phyloP scores from a whole-genome alignment of 2,329 filamentous ascomycete species.

The Trichoderma guizhouense region DNA sequence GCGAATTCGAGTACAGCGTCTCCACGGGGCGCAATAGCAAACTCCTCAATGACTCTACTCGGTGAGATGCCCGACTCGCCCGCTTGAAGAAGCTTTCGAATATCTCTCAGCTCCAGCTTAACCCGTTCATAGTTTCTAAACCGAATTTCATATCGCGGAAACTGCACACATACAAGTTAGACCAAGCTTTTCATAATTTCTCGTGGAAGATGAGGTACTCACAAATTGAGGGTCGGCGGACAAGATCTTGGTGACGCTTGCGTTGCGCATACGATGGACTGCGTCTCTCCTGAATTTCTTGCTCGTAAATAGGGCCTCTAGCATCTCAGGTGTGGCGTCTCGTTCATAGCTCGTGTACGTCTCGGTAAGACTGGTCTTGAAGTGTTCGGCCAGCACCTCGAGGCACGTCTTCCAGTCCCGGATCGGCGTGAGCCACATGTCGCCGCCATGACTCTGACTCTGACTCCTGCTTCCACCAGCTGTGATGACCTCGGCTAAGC shows the following conservation, averaged over 20 bases:
- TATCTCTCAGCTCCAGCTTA: slow-evolving; percentile 39
- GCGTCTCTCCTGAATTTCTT: slow-evolving; percentile 41
- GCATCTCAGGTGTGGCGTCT: slow-evolving; percentile 41
- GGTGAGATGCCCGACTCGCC: slow-evolving; percentile 41
- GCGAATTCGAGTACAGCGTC: slow-evolving; percentile 52
- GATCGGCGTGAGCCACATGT: slow-evolving; percentile 38
- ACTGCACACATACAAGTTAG: slow-evolving; percentile 25
- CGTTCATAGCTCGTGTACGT: slow-evolving; percentile 47
- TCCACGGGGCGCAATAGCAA: slow-evolving; percentile 42
- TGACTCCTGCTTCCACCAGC: slow-evolving; percentile 24
- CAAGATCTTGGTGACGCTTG: slow-evolving; percentile 41
- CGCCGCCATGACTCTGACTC: slow-evolving; percentile 23
- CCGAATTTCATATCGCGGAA: slow-evolving; percentile 45
- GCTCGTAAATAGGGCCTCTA: slow-evolving; percentile 42
- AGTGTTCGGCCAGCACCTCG: slow-evolving; percentile 40
- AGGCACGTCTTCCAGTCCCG: slow-evolving; percentile 45
- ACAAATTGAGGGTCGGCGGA: slow-evolving; percentile 45
- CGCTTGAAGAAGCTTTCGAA: slow-evolving; percentile 40
- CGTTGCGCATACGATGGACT: slow-evolving; percentile 46
- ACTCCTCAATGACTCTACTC: slow-evolving; percentile 40
- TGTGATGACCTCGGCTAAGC: slow-evolving; percentile 33
- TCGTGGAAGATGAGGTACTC: slow-evolving; percentile 19
- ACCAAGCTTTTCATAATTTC: background rate
- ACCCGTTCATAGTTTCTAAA: slow-evolving; percentile 47
- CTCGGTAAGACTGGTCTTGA: slow-evolving; percentile 40